A percentile compares a stretch with the other conserved stretches of the same genome.
Evolutionary conservation across 345 rosid genomes (phyloP).

Genomic region (Gossypium bickii): DNA sequence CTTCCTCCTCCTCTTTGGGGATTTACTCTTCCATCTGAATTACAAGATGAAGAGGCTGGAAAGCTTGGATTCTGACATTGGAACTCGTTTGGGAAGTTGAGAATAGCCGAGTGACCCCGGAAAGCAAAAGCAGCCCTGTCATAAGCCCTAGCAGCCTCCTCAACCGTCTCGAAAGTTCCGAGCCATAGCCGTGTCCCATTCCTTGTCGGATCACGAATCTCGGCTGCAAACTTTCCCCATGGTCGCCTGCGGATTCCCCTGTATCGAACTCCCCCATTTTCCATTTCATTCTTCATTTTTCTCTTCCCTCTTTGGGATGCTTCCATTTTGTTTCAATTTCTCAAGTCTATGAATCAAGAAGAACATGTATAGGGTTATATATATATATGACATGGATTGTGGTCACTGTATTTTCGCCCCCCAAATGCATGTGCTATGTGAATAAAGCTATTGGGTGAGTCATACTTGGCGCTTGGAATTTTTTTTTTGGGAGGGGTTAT

Average conservation of each 20-base stretch:
- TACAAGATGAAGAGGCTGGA: constrained; percentile 16
- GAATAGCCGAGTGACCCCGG: constrained; percentile 54
- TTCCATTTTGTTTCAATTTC: background rate
- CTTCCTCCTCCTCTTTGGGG: constrained; percentile 8
- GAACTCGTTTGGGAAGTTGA: constrained; percentile 60
- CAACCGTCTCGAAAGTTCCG: constrained; percentile 53
- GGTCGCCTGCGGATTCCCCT: constrained; percentile 69
- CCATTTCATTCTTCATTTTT: background rate
- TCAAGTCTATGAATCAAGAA: background rate
- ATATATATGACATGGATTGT: constrained; percentile 3
- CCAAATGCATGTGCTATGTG: background rate
- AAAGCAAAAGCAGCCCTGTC: constrained; percentile 56
- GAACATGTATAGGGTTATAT: background rate
- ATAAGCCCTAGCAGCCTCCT: constrained; percentile 61
- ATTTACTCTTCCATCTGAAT: background rate
- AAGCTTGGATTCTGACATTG: constrained; percentile 18
- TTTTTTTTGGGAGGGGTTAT: background rate
- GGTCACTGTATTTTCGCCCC: too few relatives aligned
- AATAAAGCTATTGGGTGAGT: background rate
- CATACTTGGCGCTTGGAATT: constrained; percentile 26
- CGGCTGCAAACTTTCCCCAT: constrained; percentile 83
- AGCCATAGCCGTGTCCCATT: constrained; percentile 69
- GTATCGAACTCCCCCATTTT: constrained; percentile 35
- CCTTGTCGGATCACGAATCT: constrained; percentile 72
- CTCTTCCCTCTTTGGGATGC: constrained; percentile 2